Base-by-base conservation (phyloP, 2,329 filamentous ascomycete species). In the Talaromyces sp. region DNA sequence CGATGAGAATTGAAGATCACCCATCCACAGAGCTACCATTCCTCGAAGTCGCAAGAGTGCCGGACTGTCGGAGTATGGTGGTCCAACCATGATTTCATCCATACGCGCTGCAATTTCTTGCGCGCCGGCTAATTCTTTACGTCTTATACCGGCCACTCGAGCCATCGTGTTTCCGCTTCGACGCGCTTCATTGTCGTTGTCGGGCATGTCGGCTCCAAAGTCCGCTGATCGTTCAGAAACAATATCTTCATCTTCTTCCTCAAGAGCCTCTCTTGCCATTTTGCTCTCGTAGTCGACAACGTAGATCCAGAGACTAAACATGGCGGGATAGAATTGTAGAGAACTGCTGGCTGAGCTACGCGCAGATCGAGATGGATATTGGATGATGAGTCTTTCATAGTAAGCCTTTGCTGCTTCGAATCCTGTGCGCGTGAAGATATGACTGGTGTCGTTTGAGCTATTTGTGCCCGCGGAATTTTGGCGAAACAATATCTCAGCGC, bases 301-400 rank as follows among this genome's bases (percentile, higher is more conserved):
- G 72, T 91, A 93, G 58, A 96, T 84, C 84, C 95, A 93, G 52
- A 92, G 84, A 56, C 87, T 87, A 68, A 93, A 88, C 78, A 96
- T 84, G 14, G 89, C 89, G 14, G 90, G 87, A 77, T 92, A 93
- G 73, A 97, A 96, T 65, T 91, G 87, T 40, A 90, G 72, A 11
- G 90, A 86, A 66, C 86, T 89, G 46, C 88, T 77, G 2, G 81
- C 77, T 58, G 84, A 77, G 0, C 86, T 86, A 5, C 82, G 80
- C 64, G 81, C 80, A 69, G 85, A 81, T 68, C 87, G 85, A 79
- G 89, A 88, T 6, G 91, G 88, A 74, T 93, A 84, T 71, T 92
- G 88, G 67, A 92, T 82, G 58, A 93, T 89, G 64, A 97, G 81
- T 31, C 83, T 84, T 67, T 93, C 88, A 71, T 95, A 92, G 75